phyloP scores from a whole-genome alignment of 2,329 filamentous ascomycete species.

The Fusarium sp. region DNA sequence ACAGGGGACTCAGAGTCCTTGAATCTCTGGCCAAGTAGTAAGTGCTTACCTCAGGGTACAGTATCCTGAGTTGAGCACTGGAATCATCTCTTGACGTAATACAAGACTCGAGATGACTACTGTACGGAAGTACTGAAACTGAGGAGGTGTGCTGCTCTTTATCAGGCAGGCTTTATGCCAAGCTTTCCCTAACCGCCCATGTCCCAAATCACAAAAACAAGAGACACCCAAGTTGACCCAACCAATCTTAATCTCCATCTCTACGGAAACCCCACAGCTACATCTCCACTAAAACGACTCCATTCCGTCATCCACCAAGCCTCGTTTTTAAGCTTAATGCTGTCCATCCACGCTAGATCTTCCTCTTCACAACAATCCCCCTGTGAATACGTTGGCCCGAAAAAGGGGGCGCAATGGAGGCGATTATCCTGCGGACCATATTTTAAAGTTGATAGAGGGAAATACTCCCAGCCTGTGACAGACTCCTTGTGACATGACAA shows the following conservation, averaged over 20 bases:
- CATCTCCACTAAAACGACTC: neutral
- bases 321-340: slow-evolving; percentile 37
- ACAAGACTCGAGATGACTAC: neutral
- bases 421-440: slow-evolving; percentile 3
- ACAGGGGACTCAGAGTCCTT: neutral
- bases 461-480: neutral
- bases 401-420: slow-evolving; percentile 24
- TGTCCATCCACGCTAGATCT: slow-evolving; percentile 28
- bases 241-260: slow-evolving; percentile 9
- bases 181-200: slow-evolving; percentile 4
- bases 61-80: neutral
- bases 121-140: neutral
- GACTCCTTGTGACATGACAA: slow-evolving; percentile 1
- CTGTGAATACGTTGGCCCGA: neutral
- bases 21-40: neutral
- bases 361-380: neutral
- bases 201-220: slow-evolving; percentile 12
- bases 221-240: neutral
- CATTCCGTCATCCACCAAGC: slow-evolving; percentile 32
- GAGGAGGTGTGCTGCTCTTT: neutral
- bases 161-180: neutral
- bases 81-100: neutral
- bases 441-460: slow-evolving; percentile 9
- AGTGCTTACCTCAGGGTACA: neutral
- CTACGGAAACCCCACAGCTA: neutral